Base-by-base conservation (phyloP, 345 rosid species). In the Gossypium stocksii region DNA sequence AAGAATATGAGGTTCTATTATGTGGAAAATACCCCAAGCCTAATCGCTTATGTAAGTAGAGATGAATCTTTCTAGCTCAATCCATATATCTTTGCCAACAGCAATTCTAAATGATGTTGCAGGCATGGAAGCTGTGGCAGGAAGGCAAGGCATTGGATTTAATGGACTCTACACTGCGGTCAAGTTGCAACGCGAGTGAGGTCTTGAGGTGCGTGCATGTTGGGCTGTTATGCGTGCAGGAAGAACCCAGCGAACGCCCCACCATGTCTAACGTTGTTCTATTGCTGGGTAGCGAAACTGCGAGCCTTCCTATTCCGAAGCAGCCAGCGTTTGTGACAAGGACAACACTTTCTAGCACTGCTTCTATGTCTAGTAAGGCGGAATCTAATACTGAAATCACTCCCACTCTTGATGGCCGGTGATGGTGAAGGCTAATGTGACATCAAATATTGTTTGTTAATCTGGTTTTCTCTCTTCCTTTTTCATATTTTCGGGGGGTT, bases 41-140 rank as follows among this genome's bases (percentile, higher is more conserved):
- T 91, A 19, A 66, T 91, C 14, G 87, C 86, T 73, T 64, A 85
- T 77, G 92, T 91, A 75, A 84, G 92, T 3, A 5, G 34, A 29
- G 34, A 19, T 19, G 0, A 11, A 49, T 49, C 27, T 69, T 69
- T 15, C 25, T 6, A 2, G 1, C 13, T 7, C 34, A 58, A 11
- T 16, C 63, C 63, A 58, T 20, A 20, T 19, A 20, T 7, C 11
- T 7, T 22, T 60, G 41, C 8, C 44, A n/a, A 69, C 22, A 27
- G 7, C 15, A 49, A 51, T 49, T 51, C 10, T 46, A 22, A 57
- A 12, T 23, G 10, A 58, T 46, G 23, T 25, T 43, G n/a, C 20
- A 74, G 77, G 77, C 77, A 62, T 74, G 77, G 77, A 52, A 44
- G 6, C 22, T 74, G 49, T 62, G 77, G 77, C 57, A 52, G 64